A percentile compares a stretch with the other conserved stretches of the same genome.
Conservation (phyloP, 441 rosid genomes). For the Pelargonium fulgidum region DNA sequence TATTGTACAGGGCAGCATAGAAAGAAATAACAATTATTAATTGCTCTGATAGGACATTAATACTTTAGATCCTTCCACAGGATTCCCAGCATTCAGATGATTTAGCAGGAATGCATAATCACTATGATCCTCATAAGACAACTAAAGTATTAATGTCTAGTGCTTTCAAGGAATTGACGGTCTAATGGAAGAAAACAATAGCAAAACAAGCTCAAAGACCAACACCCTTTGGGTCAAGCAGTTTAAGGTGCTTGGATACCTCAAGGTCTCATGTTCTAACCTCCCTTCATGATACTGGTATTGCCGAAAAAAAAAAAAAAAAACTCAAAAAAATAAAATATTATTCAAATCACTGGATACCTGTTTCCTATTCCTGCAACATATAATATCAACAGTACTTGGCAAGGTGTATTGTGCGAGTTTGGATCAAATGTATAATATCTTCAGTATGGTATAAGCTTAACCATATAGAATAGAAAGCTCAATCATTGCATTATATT, state of each 20-base stretch:
- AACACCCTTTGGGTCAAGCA: neutral
- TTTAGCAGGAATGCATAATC: constrained; percentile 9
- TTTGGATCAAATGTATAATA: neutral
- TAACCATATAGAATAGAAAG: neutral
- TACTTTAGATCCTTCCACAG: neutral
- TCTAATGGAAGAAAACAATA: neutral
- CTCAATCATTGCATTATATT: neutral
- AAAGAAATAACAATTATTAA: constrained; percentile 17
- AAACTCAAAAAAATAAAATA: too few relatives aligned
- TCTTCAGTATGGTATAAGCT: neutral
- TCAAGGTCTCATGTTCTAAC: too few relatives aligned
- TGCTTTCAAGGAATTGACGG: neutral
- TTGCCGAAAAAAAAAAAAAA: neutral
- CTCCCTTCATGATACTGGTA: too few relatives aligned
- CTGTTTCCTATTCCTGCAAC: neutral
- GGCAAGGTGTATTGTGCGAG: neutral
- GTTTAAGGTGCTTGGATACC: too few relatives aligned
- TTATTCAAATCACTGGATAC: neutral
- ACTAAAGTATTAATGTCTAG: too few relatives aligned
- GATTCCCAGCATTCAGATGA: neutral
- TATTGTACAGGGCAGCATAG: constrained; percentile 5
- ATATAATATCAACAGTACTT: neutral
- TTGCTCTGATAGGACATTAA: constrained; percentile 6
- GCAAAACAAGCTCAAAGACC: neutral
- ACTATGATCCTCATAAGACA: neutral